Evolutionary conservation across 2,329 filamentous ascomycete species (phyloP).

Genomic region (Cladosporium oxysporum): DNA sequence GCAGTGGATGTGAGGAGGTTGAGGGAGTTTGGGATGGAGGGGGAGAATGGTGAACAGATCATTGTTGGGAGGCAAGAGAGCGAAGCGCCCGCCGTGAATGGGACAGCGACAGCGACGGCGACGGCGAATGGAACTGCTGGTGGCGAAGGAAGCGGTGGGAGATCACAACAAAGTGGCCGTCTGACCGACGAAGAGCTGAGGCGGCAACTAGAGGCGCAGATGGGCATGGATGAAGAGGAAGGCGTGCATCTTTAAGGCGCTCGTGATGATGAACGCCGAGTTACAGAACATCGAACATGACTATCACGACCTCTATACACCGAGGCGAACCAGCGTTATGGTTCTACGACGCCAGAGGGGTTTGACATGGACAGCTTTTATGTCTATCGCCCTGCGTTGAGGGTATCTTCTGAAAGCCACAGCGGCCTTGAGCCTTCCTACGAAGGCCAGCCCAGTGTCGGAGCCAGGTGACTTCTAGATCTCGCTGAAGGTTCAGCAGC

Average conservation of each 20-base stretch:
- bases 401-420: background rate
- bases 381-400: background rate
- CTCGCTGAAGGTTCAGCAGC: background rate
- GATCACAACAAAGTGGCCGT: conserved; percentile 44
- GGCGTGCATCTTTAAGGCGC: conserved; percentile 63
- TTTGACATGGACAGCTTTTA: background rate
- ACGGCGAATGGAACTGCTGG: conserved; percentile 8
- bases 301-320: background rate
- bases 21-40: conserved; percentile 21
- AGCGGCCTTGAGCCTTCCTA: background rate
- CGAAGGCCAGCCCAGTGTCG: background rate
- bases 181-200: conserved; percentile 62
- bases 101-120: background rate
- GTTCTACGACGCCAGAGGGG: background rate
- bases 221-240: conserved; percentile 54
- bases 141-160: background rate
- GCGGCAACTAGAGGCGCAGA: conserved; percentile 56
- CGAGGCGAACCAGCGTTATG: background rate
- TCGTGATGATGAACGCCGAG: background rate
- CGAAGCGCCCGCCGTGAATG: conserved; percentile 22
- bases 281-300: background rate
- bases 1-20: conserved; percentile 15
- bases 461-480: background rate
- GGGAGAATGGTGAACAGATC: conserved; percentile 26
- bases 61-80: conserved; percentile 23